Conservation (phyloP, 805 yeast genomes). For the Zygosaccharomyces kombuchaensis region DNA sequence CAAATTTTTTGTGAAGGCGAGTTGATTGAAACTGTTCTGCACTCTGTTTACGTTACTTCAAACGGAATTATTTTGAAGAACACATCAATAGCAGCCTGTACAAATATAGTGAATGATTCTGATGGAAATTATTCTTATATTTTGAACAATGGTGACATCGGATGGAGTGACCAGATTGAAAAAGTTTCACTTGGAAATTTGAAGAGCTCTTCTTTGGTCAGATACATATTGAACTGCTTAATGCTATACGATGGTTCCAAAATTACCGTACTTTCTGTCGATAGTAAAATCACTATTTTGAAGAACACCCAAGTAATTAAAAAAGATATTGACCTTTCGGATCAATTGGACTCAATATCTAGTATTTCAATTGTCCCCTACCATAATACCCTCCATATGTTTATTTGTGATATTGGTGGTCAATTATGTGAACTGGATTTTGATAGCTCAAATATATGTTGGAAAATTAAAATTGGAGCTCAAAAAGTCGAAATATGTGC, state of each 20-base stretch:
- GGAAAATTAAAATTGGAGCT: slow-evolving; percentile 9
- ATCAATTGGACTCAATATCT: slow-evolving; percentile 3
- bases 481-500: slow-evolving; percentile 9
- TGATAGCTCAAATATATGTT: not conserved
- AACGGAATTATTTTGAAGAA: slow-evolving; percentile 4
- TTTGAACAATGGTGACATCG: slow-evolving; percentile 6
- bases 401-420: slow-evolving; percentile 22
- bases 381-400: not conserved
- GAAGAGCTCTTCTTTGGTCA: slow-evolving; percentile 4
- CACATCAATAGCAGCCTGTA: slow-evolving; percentile 3
- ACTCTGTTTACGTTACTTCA: slow-evolving; percentile 7
- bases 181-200: slow-evolving; percentile 1
- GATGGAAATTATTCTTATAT: slow-evolving; percentile 10
- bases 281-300: slow-evolving; percentile 10
- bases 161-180: slow-evolving; percentile 9
- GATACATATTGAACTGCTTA: slow-evolving; percentile 6
- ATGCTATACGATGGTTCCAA: slow-evolving; percentile 6
- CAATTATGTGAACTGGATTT: slow-evolving; percentile 13
- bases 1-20: slow-evolving; percentile 6
- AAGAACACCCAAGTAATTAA: not conserved
- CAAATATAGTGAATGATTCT: slow-evolving; percentile 7
- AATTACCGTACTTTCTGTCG: slow-evolving; percentile 10
- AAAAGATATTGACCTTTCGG: not conserved
- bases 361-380: slow-evolving; percentile 4
- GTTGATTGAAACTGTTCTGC: not conserved